These are phyloP conservation scores for Phytophthora foliorum DNA, from an alignment of 352 stramenopile genomes.

Conservation along the genomic window DNA sequence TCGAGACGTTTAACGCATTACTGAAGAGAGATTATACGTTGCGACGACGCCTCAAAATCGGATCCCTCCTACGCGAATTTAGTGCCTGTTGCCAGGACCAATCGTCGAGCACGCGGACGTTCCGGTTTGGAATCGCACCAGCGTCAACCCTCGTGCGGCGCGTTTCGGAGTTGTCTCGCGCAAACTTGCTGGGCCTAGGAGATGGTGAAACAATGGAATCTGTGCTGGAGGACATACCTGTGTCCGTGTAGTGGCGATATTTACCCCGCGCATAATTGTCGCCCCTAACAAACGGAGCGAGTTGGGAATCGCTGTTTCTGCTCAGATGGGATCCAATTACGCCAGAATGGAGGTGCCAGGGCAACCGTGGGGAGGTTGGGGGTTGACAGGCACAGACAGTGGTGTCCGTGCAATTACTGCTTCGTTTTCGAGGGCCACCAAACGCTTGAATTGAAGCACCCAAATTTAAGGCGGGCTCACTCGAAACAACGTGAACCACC, in stretches of 20 bases:
- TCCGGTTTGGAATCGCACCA: not conserved
- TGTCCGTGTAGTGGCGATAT: not conserved
- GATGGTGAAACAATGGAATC: not conserved
- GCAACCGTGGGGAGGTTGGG: not conserved
- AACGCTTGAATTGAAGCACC: too few species aligned
- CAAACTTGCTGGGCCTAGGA: not conserved
- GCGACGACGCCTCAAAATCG: conserved; percentile 10
- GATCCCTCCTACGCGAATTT: not conserved
- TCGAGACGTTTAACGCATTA: conserved; percentile 28
- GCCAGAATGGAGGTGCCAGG: conserved; percentile 3
- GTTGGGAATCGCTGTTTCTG: conserved; percentile 4
- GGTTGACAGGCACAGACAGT: not conserved
- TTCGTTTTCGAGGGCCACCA: conserved; percentile 1
- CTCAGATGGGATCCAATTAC: conserved; percentile 21
- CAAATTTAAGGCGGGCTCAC: too few species aligned
- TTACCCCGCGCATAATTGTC: not conserved
- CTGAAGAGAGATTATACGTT: conserved; percentile 32
- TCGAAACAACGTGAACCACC: too few species aligned
- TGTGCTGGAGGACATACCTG: not conserved
- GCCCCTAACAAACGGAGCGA: conserved; percentile 5
- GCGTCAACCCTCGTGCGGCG: not conserved
- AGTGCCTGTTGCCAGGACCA: not conserved
- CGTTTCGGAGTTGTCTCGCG: not conserved
- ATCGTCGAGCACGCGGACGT: not conserved
- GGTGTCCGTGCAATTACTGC: conserved; percentile 4